Conservation (phyloP, 306 rosid species). For the Gleditsia sinensis region DNA sequence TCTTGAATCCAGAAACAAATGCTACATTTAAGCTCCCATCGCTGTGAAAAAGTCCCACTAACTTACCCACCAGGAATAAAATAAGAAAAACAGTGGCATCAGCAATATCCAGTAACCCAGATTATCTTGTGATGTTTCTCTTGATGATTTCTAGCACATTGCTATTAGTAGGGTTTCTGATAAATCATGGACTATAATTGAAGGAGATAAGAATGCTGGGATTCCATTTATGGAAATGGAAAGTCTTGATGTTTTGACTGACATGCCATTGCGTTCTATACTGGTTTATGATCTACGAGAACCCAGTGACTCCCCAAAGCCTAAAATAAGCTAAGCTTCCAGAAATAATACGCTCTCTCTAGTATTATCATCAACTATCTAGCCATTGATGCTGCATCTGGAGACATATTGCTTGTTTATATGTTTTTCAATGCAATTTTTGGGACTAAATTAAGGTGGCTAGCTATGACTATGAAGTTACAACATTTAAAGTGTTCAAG, state of each 20-base stretch:
- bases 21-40: too few species aligned
- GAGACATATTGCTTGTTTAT: too few species aligned
- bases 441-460: too few species aligned
- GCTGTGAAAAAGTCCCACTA: too few species aligned
- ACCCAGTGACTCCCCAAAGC: background rate
- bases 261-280: background rate
- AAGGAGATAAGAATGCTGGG: background rate
- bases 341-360: too few species aligned
- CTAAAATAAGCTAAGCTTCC: background rate
- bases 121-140: background rate
- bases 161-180: background rate
- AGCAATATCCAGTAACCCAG: background rate
- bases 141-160: fast-evolving
- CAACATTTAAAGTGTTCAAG: too few species aligned
- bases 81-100: background rate
- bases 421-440: too few species aligned
- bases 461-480: too few species aligned
- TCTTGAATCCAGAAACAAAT: background rate
- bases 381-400: too few species aligned
- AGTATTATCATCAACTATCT: too few species aligned
- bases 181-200: background rate
- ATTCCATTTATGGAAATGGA: background rate
- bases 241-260: background rate
- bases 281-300: background rate
- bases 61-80: too few species aligned